These are phyloP conservation scores for Alternaria sp. DNA, from an alignment of 2,329 filamentous ascomycete genomes.

Conservation along the genomic window DNA sequence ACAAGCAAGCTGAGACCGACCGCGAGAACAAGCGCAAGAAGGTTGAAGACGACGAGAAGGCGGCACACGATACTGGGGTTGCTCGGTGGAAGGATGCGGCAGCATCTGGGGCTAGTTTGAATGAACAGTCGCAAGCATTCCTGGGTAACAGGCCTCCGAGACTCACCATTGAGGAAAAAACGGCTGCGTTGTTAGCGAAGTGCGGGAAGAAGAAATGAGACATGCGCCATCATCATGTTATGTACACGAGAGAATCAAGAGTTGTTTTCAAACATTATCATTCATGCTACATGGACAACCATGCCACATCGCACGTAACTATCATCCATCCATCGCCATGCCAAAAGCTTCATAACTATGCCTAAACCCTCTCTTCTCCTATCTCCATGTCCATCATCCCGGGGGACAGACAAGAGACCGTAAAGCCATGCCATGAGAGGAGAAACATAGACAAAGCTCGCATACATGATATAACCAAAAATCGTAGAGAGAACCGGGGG, in stretches of 20 bases:
- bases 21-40: not conserved
- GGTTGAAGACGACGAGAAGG: not conserved
- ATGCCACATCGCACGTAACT: not conserved
- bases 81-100: too few relatives aligned
- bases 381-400: not conserved
- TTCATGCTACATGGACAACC: conserved; percentile 2
- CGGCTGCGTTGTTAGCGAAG: too few relatives aligned
- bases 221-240: too few relatives aligned
- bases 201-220: too few relatives aligned
- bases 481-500: not conserved
- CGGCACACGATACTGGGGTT: too few relatives aligned
- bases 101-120: too few relatives aligned
- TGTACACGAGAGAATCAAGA: too few relatives aligned
- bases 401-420: conserved; percentile 8
- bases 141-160: too few relatives aligned
- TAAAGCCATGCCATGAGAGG: conserved; percentile 22
- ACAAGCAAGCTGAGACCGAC: not conserved
- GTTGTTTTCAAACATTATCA: conserved; percentile 7
- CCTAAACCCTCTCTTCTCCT: not conserved
- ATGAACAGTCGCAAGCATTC: too few relatives aligned
- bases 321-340: not conserved
- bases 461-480: conserved; percentile 13
- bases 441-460: conserved; percentile 4
- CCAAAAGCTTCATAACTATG: not conserved
- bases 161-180: too few relatives aligned